Percentiles rank a stretch among this genome's conserved stretches.
Conservation (phyloP, 2,329 filamentous ascomycete genomes). For the Neonectria punicea region DNA sequence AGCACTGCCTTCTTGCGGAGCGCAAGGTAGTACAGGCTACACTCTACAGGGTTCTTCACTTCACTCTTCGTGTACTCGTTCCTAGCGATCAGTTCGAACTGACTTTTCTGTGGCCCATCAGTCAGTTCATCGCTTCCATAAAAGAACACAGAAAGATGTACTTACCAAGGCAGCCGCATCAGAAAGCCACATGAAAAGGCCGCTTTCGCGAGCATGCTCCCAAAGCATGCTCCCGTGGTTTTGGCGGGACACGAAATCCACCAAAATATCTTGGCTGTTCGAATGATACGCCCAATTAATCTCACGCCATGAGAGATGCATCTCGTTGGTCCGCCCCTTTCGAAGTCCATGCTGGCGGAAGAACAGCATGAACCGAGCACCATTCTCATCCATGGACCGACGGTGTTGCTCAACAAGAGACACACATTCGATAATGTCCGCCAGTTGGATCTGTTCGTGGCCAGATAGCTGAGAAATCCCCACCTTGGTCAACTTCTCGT, state of each 20-base stretch:
- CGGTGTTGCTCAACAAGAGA: constrained; percentile 87
- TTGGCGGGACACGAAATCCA: constrained; percentile 83
- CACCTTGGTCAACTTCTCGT: constrained; percentile 79
- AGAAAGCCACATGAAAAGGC: constrained; percentile 94
- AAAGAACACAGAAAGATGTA: constrained; percentile 8
- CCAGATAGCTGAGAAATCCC: constrained; percentile 83
- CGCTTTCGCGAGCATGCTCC: constrained; percentile 86
- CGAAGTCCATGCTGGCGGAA: constrained; percentile 83
- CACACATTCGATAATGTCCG: constrained; percentile 85
- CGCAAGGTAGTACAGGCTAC: constrained; percentile 90
- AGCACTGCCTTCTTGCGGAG: constrained; percentile 91
- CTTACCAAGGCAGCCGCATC: constrained; percentile 80
- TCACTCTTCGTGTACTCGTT: constrained; percentile 93
- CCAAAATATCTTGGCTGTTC: constrained; percentile 86
- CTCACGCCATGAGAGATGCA: constrained; percentile 79
- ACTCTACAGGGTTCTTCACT: constrained; percentile 89
- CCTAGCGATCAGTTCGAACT: constrained; percentile 90
- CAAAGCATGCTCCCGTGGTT: constrained; percentile 84
- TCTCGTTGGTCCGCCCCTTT: constrained; percentile 71
- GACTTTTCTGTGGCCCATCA: constrained; percentile 54
- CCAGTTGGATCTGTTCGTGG: constrained; percentile 86
- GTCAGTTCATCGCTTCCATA: constrained; percentile 17
- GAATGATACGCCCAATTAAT: constrained; percentile 90
- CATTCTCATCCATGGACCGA: constrained; percentile 90
- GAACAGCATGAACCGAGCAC: constrained; percentile 86